A percentile compares a stretch with the other conserved stretches of the same genome.
phyloP scores from a whole-genome alignment of 129 eudicot genomes.

The Apium graveolens region DNA sequence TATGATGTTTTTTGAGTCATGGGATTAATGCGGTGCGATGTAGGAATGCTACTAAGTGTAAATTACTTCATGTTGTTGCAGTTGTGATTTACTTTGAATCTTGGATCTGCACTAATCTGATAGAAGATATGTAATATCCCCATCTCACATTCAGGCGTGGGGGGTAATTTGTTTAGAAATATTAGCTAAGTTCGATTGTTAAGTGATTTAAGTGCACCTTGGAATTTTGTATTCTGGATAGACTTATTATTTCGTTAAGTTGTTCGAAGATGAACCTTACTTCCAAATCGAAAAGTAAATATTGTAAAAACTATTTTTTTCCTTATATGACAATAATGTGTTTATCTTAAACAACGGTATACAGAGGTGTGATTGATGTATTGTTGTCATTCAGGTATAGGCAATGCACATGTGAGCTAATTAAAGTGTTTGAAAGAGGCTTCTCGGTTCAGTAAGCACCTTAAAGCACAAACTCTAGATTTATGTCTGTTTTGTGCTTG shows the following conservation, averaged over 20 bases:
- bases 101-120: neutral
- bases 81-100: neutral
- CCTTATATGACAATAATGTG: neutral
- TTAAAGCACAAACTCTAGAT: constrained; percentile 3
- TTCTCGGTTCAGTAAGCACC: neutral
- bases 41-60: neutral
- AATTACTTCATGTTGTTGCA: neutral
- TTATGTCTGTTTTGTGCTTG: neutral
- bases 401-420: neutral
- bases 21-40: neutral
- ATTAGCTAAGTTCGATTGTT: neutral
- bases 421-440: neutral
- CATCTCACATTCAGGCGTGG: neutral
- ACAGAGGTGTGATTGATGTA: neutral
- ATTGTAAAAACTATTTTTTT: neutral
- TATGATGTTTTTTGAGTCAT: neutral
- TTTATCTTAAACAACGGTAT: neutral
- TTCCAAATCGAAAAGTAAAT: too few relatives aligned
- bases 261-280: neutral
- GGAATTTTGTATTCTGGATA: neutral
- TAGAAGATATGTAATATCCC: neutral
- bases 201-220: too few relatives aligned
- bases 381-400: constrained; percentile 23
- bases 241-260: neutral
- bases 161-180: neutral